Base-by-base conservation (phyloP, 345 rosid genomes). In the Aquilaria yunnanensis region DNA sequence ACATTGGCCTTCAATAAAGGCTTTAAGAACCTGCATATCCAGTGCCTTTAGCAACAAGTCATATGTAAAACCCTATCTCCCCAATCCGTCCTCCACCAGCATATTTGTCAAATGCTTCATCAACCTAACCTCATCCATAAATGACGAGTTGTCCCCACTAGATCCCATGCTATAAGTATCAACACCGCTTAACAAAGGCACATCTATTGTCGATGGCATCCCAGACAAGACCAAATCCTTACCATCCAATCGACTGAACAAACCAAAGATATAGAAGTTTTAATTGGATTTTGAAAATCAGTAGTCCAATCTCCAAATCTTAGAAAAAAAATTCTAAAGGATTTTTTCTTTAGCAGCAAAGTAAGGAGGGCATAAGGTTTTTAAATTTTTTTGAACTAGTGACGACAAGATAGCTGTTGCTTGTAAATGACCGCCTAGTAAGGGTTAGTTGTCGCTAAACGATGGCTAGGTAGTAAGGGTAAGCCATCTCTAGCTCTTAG, bases 31-130 rank as follows among this genome's bases (percentile, higher is more conserved):
- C n/a, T n/a, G n/a, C n/a, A n/a, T 63, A 74, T 94, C 96, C 67
- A 94, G 80, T 58, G 97, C 92, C 60, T 78, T 96, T n/a, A 94
- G 69, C 99, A 97, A 94, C 80, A 16, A 16, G 23, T 16, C 23
- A 16, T 16, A 0, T 74, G 79, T 68, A 91, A 54, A 70, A 94
- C 85, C 75, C 77, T 88, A 67, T 82, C 92, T 67, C 83, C 96
- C 13, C 87, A 79, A 69, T 69, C 77, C 81, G 14, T 78, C 77
- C 12, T 71, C 86, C 33, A 71, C 80, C 8, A 78, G 54, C 16
- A 74, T 66, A 51, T 81, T 83, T 64, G 83, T 69, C 83, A 84
- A 77, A 34, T 86, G 79, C 75, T 81, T 90, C 73, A 87, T 59
- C 54, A 78, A 64, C 23, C 81, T 79, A 29, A 54, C 53, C 62